Conservation (phyloP, 768 basidiomycete genomes). For the Termitomyces sp. region DNA sequence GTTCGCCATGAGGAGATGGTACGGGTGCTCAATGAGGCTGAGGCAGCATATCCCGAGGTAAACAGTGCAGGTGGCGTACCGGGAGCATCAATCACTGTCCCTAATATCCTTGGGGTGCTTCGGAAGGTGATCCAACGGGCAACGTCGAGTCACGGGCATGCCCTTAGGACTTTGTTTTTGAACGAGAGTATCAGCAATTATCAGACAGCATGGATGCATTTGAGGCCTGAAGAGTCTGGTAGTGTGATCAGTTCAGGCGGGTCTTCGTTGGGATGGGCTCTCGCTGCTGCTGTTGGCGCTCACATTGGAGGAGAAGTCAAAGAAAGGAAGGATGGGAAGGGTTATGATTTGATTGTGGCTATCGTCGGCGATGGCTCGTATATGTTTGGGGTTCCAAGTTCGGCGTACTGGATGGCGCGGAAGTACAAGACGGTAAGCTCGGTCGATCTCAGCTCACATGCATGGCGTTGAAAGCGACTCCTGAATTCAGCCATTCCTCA, state of each 20-base stretch:
- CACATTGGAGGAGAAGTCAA: conserved; percentile 33
- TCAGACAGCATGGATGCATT: conserved; percentile 48
- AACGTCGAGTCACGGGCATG: conserved; percentile 33
- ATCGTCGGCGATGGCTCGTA: conserved; percentile 70
- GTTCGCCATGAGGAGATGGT: conserved; percentile 19
- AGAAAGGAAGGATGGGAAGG: conserved; percentile 14
- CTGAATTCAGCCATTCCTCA: conserved; percentile 54
- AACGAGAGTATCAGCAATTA: conserved; percentile 64
- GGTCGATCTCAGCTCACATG: not conserved
- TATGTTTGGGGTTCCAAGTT: conserved; percentile 59
- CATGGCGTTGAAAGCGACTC: not conserved
- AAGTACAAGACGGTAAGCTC: conserved; percentile 55
- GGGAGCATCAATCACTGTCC: conserved; percentile 27
- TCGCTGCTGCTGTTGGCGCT: conserved; percentile 61
- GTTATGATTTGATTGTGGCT: conserved; percentile 48
- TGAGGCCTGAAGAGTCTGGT: conserved; percentile 46
- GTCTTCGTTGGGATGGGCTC: conserved; percentile 61
- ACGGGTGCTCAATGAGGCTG: conserved; percentile 22
- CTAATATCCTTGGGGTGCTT: conserved; percentile 45
- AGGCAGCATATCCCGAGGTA: conserved; percentile 17
- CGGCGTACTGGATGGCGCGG: conserved; percentile 70
- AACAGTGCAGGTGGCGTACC: not conserved
- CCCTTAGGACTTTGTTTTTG: conserved; percentile 37
- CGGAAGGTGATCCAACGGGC: conserved; percentile 29
- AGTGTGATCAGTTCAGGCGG: conserved; percentile 53